Evolutionary conservation across 148 eudicot species (phyloP), one percentile per base, ranked within the genome.

Genomic region (Vaccinium myrtillus): DNA sequence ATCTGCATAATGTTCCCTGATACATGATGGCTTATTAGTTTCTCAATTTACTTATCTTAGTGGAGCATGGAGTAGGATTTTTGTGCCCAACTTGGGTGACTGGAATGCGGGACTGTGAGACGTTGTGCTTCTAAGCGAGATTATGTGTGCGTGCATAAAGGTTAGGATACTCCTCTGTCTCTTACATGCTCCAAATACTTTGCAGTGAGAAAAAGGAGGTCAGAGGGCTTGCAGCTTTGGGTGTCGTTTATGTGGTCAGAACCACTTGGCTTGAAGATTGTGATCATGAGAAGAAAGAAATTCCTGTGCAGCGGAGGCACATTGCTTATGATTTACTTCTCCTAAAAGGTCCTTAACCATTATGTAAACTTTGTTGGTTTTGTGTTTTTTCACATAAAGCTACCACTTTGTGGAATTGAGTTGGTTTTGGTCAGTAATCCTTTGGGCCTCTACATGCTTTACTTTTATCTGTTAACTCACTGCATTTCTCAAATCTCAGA

Each of bases 191-290:
- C 70, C 2, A 61, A 61, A 86, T 84, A 80, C 61, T 88, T 73
- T 85, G 88, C 92, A 97, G 99, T 49, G 99, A 95, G 87, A 95
- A 90, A 87, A 91, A 90, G 86, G 98, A 94, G 86, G 80, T 93
- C 83, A 92, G 98, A 85, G 93, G 90, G 86, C 92, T 94, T 90
- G 96, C 99, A 84, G 95, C 98, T 84, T 84, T 89, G 80, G 99
- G 99, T 83, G 91, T 97, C 49, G 92, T 94, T 78, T 87, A 84
- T 86, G 86, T 95, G 78, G 98, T 97, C 58, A 88, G 81, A 83
- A 82, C 89, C 83, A 85, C 78, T 23, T 97, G 98, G 99, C 96
- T 97, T 70, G 98, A 95, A 88, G 98, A 95, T 75, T 97, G 99
- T 87, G 92, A 88, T 86, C 87, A 88, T 87, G 92, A 82, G 87